Evolutionary conservation across 306 rosid species (phyloP), one percentile per base, ranked within the genome.

Genomic region (Herpetospermum pedunculosum): DNA sequence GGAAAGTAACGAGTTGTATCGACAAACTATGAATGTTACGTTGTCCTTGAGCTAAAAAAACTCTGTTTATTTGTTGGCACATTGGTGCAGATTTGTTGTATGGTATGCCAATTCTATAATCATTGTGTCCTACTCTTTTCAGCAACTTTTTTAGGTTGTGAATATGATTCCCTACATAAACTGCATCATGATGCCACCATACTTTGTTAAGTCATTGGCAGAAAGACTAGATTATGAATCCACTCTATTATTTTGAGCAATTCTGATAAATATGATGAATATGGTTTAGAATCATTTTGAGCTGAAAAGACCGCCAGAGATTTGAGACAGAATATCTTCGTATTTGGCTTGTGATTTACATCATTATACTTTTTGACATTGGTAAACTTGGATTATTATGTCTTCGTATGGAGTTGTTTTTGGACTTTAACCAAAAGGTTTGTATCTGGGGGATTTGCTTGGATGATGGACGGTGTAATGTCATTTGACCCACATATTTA

Each of bases 161-260:
- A 55, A 55, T 55, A n/a, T 18, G 29, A 63, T 9, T 19, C 16
- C 16, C 30, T 4, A 7, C 71, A 64, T 38, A 64, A 64, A 21
- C 29, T 37, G 71, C 29, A 64, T 64, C 71, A 64, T 64, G 46
- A 63, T 63, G 70, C 67, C 26, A 60, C 71, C 8, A 3, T 64
- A 37, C 71, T n/a, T 64, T n/a, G 47, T 14, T 35, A 19, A 63
- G 70, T 6, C 21, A 7, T 30, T 30, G 23, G 41, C 41, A 30
- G 68, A 59, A 32, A 59, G 21, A 59, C 9, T 11, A 37, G 28
- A 13, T 37, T 32, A 37, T 40, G 71, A 40, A 64, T 35, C 18
- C 30, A 38, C 30, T 64, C 23, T 4, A 62, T 19, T 47, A 63
- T 18, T 37, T 62, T 8, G 26, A 18, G 43, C 46, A 8, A n/a